These are phyloP conservation scores for Lactarius hengduanensis DNA, from an alignment of 768 basidiomycete genomes.

Conservation along the genomic window DNA sequence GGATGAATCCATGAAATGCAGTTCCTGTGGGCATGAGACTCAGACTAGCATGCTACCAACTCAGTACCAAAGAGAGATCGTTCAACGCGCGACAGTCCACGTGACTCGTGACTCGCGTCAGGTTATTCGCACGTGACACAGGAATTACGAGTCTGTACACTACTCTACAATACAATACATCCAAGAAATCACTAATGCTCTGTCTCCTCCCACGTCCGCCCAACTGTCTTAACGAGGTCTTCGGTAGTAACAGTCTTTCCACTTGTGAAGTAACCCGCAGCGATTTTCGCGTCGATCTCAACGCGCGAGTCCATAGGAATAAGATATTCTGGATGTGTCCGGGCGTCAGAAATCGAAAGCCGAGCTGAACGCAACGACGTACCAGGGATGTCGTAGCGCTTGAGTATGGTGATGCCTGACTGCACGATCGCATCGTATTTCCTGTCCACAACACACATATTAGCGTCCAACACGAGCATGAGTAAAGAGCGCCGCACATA, in stretches of 20 bases:
- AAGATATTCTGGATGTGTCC: constrained; percentile 57
- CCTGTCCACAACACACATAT: constrained; percentile 40
- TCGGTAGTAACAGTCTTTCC: constrained; percentile 73
- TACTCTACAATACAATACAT: constrained; percentile 10
- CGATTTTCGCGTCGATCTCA: constrained; percentile 96
- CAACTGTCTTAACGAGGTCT: constrained; percentile 83
- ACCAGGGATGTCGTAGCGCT: constrained; percentile 87
- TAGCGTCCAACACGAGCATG: not conserved
- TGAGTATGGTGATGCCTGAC: constrained; percentile 78
- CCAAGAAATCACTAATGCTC: constrained; percentile 54
- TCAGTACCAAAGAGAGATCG: not conserved
- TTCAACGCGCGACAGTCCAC: not conserved
- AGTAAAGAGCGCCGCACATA: constrained; percentile 47
- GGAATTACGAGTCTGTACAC: constrained; percentile 5
- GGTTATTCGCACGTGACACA: not conserved
- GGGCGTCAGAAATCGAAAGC: not conserved
- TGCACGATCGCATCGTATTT: constrained; percentile 95
- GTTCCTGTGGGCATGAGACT: constrained; percentile 68
- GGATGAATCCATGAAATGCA: constrained; percentile 71
- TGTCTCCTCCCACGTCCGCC: constrained; percentile 87
- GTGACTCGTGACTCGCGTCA: not conserved
- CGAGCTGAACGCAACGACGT: constrained; percentile 28
- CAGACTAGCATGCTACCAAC: not conserved
- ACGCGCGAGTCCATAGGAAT: constrained; percentile 89
- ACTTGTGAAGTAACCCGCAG: constrained; percentile 87